Base-by-base conservation (phyloP, 805 yeast species). In the Debaryomyces tyrocola region DNA sequence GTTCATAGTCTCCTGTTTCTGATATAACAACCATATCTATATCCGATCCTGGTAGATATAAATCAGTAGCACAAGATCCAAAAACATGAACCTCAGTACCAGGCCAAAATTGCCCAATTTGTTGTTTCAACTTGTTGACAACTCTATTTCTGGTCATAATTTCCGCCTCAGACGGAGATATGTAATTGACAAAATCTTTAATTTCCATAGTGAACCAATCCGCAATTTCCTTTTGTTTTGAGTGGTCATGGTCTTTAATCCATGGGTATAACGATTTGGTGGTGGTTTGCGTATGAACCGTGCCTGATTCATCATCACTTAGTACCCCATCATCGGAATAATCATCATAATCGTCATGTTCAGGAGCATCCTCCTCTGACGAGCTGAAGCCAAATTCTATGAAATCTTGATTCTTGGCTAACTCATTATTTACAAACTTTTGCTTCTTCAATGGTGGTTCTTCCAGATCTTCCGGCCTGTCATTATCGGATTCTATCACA, bases 1-100 rank as follows among this genome's bases (percentile, higher is more conserved):
- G 79, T 56, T 80, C 90, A 54, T 79, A 76, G 51, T 75, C 78
- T 2, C 84, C 83, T 11, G 70, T 66, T 14, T 74, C 66, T 18
- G 96, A 85, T 3, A 84, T 73, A 20, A 92, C 79, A 38, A 91
- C 97, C 83, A 94, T 84, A 65, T 92, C 99, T 28, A 92, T 90
- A 73, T 92, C 99, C 0, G 97, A 89, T 1, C 96, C 96, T 0
- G 98, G 98, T 14, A 92, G 73, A 60, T 90, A 92, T 50, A 92
- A 70, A 60, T 91, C 97, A 0, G 97, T 91, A 0, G 98, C 96
- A 63, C 81, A 87, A 0, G 97, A 91, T 0, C 99, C 99, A 71
- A 94, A 92, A 6, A 91, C 96, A 51, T 84, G 84, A 4, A 87
- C 80, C 46, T 84, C 86, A 12, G 92, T 83, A 50, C 82, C 87